These are phyloP conservation scores for Penicillium atrosanguineum DNA, from an alignment of 495 filamentous ascomycete species.

Conservation along the genomic window DNA sequence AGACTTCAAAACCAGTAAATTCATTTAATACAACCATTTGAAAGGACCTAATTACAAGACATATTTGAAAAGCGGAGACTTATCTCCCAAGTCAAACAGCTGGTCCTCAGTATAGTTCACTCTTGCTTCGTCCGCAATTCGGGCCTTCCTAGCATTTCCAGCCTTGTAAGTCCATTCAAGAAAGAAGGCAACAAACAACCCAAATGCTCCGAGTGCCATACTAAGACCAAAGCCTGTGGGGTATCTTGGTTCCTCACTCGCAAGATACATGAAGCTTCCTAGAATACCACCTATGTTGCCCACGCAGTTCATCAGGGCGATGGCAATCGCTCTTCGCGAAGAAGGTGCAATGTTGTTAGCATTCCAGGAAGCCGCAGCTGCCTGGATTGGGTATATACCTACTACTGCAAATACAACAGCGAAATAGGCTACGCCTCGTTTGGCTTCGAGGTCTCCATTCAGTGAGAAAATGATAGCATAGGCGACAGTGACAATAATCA, in stretches of 20 bases:
- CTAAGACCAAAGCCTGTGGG: slow-evolving; percentile 32
- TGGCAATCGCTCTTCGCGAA: slow-evolving; percentile 33
- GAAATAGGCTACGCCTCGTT: slow-evolving; percentile 32
- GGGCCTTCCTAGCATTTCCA: slow-evolving; percentile 3
- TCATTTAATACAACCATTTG: background rate
- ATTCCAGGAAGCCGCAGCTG: slow-evolving; percentile 36
- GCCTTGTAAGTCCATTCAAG: slow-evolving; percentile 20
- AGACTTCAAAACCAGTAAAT: too few relatives aligned
- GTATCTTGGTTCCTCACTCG: slow-evolving; percentile 28
- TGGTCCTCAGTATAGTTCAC: slow-evolving; percentile 32
- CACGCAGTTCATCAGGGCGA: slow-evolving; percentile 35
- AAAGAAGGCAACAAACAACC: slow-evolving; percentile 18
- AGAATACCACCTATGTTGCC: slow-evolving; percentile 37
- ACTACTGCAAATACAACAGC: slow-evolving; percentile 35
- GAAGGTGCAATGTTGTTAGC: slow-evolving; percentile 37
- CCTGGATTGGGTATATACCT: slow-evolving; percentile 40
- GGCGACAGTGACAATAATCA: slow-evolving; percentile 26
- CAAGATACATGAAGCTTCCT: slow-evolving; percentile 36
- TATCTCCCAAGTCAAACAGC: slow-evolving; percentile 43
- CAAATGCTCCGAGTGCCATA: slow-evolving; percentile 23
- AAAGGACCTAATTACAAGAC: too few relatives aligned
- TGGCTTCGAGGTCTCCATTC: slow-evolving; percentile 25
- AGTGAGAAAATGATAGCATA: slow-evolving; percentile 29
- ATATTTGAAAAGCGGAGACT: slow-evolving; percentile 41
- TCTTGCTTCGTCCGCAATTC: background rate